phyloP scores from a whole-genome alignment of 768 basidiomycete species.

The Leucocoprinus sp. region DNA sequence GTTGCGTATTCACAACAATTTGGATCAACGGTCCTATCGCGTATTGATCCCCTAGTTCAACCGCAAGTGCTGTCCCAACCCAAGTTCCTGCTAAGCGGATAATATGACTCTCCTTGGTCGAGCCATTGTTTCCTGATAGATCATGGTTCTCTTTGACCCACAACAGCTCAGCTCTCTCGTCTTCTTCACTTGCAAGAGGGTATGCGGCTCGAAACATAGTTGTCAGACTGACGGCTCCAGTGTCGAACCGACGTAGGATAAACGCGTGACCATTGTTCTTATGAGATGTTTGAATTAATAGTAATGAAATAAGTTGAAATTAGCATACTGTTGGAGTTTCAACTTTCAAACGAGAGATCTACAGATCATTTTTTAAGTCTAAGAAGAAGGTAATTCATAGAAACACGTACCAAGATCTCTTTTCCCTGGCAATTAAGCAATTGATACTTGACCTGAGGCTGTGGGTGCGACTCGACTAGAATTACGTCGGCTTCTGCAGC shows the following conservation, averaged over 20 bases:
- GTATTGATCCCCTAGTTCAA: conserved; percentile 63
- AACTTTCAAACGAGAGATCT: conserved; percentile 89
- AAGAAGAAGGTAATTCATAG: conserved; percentile 2
- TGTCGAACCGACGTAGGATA: conserved; percentile 90
- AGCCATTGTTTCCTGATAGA: conserved; percentile 68
- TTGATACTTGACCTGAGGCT: conserved; percentile 85
- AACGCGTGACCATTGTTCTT: conserved; percentile 83
- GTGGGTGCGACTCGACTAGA: conserved; percentile 19
- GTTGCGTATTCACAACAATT: conserved; percentile 59
- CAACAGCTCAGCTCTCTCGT: conserved; percentile 70
- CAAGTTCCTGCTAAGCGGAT: conserved; percentile 86
- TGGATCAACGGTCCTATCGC: conserved; percentile 50
- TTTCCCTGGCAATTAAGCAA: conserved; percentile 81
- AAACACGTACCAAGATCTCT: conserved; percentile 64
- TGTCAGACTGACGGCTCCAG: conserved; percentile 83
- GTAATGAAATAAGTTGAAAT: background rate
- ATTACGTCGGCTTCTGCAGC: conserved; percentile 6
- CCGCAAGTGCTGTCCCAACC: conserved; percentile 62
- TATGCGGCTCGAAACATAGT: conserved; percentile 97
- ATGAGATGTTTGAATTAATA: conserved; percentile 12
- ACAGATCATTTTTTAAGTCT: conserved; percentile 8
- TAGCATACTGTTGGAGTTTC: conserved; percentile 63
- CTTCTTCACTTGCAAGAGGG: conserved; percentile 66
- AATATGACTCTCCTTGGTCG: conserved; percentile 45
- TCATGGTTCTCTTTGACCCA: conserved; percentile 83